Evolutionary conservation across 176 grass and related monocot species (phyloP).

Genomic region (Pontederia crassipes): DNA sequence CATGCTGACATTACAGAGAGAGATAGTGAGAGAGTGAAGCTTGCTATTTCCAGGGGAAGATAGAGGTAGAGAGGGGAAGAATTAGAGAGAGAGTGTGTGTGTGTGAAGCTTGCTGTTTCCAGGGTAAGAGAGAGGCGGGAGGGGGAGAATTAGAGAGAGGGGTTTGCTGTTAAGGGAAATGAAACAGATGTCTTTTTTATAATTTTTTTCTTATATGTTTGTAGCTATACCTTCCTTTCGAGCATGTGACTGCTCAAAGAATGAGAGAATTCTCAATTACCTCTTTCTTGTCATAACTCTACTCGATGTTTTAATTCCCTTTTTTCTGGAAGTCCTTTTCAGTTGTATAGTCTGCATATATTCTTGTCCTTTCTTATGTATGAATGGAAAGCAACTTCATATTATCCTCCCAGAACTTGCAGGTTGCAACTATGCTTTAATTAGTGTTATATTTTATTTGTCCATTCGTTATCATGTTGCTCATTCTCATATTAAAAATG

Average conservation of each 20-base stretch:
- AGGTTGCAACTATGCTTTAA: constrained; percentile 2
- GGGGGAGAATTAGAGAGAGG: no score
- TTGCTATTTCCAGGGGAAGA: no score
- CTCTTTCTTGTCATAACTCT: constrained; percentile 80
- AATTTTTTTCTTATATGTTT: no score
- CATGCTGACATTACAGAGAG: no score
- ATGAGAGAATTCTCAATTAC: constrained; percentile 98
- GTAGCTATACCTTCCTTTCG: constrained; percentile 80
- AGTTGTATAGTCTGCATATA: constrained; percentile 92
- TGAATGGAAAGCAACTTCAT: constrained; percentile 68
- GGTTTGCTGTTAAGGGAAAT: no score
- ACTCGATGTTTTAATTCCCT: constrained; percentile 70
- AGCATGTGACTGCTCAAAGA: constrained; percentile 85
- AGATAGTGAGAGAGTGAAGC: no score
- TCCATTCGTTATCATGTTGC: constrained; percentile 2
- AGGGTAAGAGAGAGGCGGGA: no score
- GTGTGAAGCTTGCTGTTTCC: no score
- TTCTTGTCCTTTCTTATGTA: constrained; percentile 66
- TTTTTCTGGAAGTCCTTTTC: constrained; percentile 81
- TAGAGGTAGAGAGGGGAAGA: no score
- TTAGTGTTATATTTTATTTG: neutral
- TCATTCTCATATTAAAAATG: neutral
- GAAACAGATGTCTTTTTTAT: no score
- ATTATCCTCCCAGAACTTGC: constrained; percentile 1
- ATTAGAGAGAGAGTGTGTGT: no score